These are phyloP conservation scores for Rosa rugosa DNA, from an alignment of 306 rosid species.

Conservation along the genomic window DNA sequence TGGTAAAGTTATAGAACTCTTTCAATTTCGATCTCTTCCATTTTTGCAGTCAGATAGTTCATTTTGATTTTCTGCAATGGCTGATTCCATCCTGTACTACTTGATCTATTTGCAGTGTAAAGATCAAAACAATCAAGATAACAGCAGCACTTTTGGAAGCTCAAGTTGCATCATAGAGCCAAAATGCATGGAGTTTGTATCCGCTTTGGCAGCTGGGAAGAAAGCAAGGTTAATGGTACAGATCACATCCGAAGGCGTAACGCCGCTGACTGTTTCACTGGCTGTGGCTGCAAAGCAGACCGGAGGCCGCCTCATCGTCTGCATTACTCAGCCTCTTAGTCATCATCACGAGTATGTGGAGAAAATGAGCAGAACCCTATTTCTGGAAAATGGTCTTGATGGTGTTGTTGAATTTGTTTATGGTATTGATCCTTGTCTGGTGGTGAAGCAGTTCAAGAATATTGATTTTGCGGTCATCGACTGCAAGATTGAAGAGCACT, in stretches of 20 bases:
- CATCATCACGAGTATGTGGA: neutral
- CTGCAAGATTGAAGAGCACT: slow-evolving; percentile 19
- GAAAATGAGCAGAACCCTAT: neutral
- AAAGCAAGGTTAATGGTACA: slow-evolving; percentile 21
- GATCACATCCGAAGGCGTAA: slow-evolving; percentile 17
- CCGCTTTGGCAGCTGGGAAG: slow-evolving; percentile 35
- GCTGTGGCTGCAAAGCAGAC: slow-evolving; percentile 31
- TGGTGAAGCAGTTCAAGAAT: slow-evolving; percentile 11
- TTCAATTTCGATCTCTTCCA: neutral
- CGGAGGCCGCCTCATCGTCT: slow-evolving; percentile 27
- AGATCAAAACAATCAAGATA: neutral
- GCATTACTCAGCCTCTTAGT: neutral
- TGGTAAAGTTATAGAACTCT: slow-evolving; percentile 6
- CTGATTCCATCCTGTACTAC: neutral
- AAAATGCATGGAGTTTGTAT: slow-evolving; percentile 20
- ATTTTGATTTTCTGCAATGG: neutral
- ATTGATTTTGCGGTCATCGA: slow-evolving; percentile 29
- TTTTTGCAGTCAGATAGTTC: no score
- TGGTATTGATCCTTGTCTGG: slow-evolving; percentile 17
- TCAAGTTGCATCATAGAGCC: slow-evolving; percentile 16
- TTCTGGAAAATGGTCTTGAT: slow-evolving; percentile 8
- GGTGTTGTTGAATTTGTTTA: slow-evolving; percentile 11
- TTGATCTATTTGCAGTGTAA: neutral
- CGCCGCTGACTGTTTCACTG: slow-evolving; percentile 22
- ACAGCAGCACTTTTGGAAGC: neutral